phyloP scores from a whole-genome alignment of 257 asterid genomes.

The Solanum piurae region DNA sequence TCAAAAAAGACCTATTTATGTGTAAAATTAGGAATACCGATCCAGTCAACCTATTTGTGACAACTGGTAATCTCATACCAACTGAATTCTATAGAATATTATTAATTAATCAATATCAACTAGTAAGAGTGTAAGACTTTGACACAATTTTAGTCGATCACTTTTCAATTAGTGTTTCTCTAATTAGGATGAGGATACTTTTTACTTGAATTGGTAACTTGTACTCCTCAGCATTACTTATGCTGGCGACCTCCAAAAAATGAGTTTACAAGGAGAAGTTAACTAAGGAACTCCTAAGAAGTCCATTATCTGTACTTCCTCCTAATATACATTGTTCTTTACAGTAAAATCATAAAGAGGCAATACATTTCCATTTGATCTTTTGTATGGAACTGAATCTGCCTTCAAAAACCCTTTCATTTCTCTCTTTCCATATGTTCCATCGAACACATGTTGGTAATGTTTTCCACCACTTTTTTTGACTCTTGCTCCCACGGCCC shows the following conservation, averaged over 20 bases:
- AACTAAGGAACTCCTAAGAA: background rate
- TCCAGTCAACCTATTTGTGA: background rate
- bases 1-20: background rate
- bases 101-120: background rate
- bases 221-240: background rate
- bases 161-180: background rate
- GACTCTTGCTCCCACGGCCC: background rate
- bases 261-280: background rate
- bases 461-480: background rate
- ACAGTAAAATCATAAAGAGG: background rate
- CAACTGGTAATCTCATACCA: background rate
- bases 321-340: background rate
- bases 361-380: background rate
- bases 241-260: background rate
- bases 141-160: background rate
- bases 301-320: background rate
- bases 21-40: background rate
- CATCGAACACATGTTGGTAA: background rate
- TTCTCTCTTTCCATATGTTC: background rate
- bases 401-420: background rate
- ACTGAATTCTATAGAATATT: background rate
- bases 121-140: background rate
- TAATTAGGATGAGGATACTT: background rate
- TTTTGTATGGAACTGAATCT: background rate
- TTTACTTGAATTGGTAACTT: background rate